Evolutionary conservation across 2,329 filamentous ascomycete species (phyloP), one percentile per base, ranked within the genome.

Genomic region (Neurospora crassa): DNA sequence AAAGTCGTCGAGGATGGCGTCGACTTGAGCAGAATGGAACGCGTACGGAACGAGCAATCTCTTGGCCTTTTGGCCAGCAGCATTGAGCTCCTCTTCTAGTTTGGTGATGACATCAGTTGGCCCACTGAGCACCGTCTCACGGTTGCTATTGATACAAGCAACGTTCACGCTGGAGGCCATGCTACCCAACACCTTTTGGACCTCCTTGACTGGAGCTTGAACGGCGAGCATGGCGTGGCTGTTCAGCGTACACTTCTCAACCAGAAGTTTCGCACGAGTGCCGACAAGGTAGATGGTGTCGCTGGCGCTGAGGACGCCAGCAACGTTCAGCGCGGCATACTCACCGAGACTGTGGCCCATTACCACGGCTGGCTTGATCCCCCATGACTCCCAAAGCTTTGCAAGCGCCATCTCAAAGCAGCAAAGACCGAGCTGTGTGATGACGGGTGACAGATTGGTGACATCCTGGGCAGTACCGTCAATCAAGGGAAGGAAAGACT

Each of bases 281-380:
- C 91, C 91, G 24, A 94, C 90, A 1, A 94, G 84, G 74, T 89
- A 90, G 70, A 95, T 87, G 77, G 91, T 88, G 78, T 93, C 91
- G 75, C 87, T 88, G 24, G 87, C 89, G 20, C 90, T 91, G 40
- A 93, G 82, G 18, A 93, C 90, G 68, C 90, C 91, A 70, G 91
- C 89, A 53, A 89, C 85, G 76, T 91, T 86, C 12, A 93, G 86
- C 53, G 91, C 91, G 45, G 91, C 90, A 76, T 92, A 93, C 79
- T 93, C 91, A 70, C 91, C 91, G 40, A 93, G 82, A 75, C 89
- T 92, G 79, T 89, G 87, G 20, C 87, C 87, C 16, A 89, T 78
- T 1, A 89, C 87, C 6, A 82, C 86, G 18, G 85, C 83, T 2
- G 87, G 87, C 63, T 79, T 80, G 70, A 89, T 80, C 45, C 86